These are phyloP conservation scores for Rusavskia elegans DNA, from an alignment of 495 filamentous ascomycete genomes.

Conservation along the genomic window DNA sequence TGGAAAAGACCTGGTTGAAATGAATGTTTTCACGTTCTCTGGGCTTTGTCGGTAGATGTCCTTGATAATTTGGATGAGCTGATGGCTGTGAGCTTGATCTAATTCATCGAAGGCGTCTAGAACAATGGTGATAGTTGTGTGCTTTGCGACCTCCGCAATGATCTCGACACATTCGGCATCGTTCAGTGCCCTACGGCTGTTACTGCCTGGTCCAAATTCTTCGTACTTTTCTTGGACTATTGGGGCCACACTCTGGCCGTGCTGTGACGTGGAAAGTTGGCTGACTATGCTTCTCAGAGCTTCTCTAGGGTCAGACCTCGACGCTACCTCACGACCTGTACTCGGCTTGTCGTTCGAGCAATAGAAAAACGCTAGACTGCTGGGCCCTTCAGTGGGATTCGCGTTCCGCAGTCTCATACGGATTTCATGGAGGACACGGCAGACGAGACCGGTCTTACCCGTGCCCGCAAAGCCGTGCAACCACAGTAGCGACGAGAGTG, in stretches of 20 bases:
- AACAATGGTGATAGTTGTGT: conserved; percentile 2
- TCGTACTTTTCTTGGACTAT: conserved; percentile 2
- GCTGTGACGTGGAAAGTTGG: conserved; percentile 4
- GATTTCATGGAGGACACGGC: conserved; percentile 1
- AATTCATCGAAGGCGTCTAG: conserved; percentile 9
- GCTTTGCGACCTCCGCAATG: conserved; percentile 1
- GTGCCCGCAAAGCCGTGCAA: conserved; percentile 8
- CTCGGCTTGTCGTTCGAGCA: conserved; percentile 6
- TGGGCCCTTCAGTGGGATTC: neutral
- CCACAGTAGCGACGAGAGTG: conserved; percentile 7
- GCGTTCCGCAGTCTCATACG: neutral
- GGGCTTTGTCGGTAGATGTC: neutral
- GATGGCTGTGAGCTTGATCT: conserved; percentile 3
- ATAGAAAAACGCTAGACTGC: conserved; percentile 5
- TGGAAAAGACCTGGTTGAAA: conserved; percentile 8
- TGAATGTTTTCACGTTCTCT: conserved; percentile 5
- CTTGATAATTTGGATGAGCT: conserved; percentile 2
- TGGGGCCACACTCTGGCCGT: neutral
- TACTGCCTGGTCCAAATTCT: conserved; percentile 1
- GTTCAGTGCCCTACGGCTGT: neutral
- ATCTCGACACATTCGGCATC: conserved; percentile 6
- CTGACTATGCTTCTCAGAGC: conserved; percentile 7
- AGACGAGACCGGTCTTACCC: conserved; percentile 8
- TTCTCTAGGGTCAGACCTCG: conserved; percentile 4
- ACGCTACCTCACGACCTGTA: conserved; percentile 1